Evolutionary conservation across 2,329 filamentous ascomycete species (phyloP), one percentile per base, ranked within the genome.

Genomic region (Claviceps sp.): DNA sequence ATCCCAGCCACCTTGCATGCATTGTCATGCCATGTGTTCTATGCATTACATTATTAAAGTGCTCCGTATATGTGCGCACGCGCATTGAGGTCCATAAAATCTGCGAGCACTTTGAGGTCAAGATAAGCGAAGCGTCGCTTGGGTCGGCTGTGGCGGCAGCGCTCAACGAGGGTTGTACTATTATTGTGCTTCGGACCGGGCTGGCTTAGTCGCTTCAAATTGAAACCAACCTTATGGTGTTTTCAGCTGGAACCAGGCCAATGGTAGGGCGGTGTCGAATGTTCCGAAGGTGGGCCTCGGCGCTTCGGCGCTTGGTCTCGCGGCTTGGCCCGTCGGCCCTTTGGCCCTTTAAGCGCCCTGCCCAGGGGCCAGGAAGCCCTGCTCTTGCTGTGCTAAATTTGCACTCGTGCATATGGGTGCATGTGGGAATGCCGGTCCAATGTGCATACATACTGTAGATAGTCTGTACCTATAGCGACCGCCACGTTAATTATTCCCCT

Each of bases 301-400:
- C 44, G 24, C 20, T 22, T 51, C 43, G 37, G n/a, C 34, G 34
- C 43, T 34, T 51, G 50, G 44, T 42, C 44, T 41, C 37, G 22
- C 50, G 44, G 50, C 50, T 47, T 34, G 50, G 44, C 37, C 50
- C 50, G 50, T 47, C 38, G 37, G 50, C 44, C 50, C 43, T 47
- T 34, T 47, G 50, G 50, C 44, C 43, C 43, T 47, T 34, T 47
- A 24, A 30, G 24, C 44, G 44, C 44, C 13, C 20, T 42, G 22
- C 42, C 14, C 49, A 18, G 18, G 18, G 18, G 18, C 18, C 34
- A 30, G 9, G 4, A 24, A 20, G 41, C 34, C 41, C 41, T 24
- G 14, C 45, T 18, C 30, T 37, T 20, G 40, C 30, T 20, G 30
- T 50, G 14, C 49, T 50, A 40, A 50, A 38, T 50, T 50, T 38